Evolutionary conservation across 768 basidiomycete species (phyloP).

Genomic region (Mycena indigotica): DNA sequence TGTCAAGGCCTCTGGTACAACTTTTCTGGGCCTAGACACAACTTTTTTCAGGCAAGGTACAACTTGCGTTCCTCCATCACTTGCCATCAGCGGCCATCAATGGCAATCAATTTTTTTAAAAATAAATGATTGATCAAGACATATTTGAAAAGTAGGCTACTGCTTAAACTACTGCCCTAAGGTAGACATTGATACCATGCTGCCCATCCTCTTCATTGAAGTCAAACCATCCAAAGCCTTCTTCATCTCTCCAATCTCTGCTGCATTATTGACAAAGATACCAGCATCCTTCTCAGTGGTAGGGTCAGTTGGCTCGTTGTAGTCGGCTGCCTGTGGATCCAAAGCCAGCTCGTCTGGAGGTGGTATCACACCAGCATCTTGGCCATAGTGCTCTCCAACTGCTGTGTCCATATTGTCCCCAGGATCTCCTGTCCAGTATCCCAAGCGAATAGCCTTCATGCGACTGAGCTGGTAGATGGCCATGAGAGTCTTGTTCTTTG

Average conservation of each 20-base stretch:
- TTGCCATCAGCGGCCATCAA: no score
- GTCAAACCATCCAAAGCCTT: not conserved
- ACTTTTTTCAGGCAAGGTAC: no score
- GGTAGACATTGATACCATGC: not conserved
- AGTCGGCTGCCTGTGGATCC: not conserved
- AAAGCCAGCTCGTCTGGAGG: not conserved
- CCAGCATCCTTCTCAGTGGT: not conserved
- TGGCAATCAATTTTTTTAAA: no score
- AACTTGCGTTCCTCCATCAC: no score
- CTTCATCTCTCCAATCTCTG: not conserved
- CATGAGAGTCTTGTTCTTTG: constrained; percentile 18
- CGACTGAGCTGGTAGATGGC: constrained; percentile 28
- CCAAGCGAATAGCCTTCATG: constrained; percentile 25
- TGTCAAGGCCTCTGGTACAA: no score
- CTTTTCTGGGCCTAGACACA: no score
- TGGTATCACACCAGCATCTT: not conserved
- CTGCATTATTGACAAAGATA: not conserved
- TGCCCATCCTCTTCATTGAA: not conserved
- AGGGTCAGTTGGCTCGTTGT: not conserved
- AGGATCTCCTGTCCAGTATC: constrained; percentile 28
- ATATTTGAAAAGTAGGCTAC: not conserved
- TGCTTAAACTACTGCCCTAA: not conserved
- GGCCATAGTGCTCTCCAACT: constrained; percentile 9
- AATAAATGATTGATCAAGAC: no score
- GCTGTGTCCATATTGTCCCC: constrained; percentile 22